Evolutionary conservation across 73 alveolate species (phyloP).

Genomic region (Tetrahymena malaccensis): DNA sequence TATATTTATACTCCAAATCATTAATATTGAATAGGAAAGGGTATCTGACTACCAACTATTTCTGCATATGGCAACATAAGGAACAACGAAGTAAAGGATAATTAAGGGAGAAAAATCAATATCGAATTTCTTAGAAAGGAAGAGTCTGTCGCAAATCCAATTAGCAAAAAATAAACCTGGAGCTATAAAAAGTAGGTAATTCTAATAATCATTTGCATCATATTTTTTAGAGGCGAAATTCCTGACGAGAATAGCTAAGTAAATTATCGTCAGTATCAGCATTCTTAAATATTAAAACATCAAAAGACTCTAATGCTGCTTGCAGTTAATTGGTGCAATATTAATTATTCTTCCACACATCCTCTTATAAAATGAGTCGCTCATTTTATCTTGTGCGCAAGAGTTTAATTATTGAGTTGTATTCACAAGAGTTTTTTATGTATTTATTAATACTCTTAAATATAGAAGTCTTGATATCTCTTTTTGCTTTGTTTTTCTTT

Average conservation of each 20-base stretch:
- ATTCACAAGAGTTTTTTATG: background rate
- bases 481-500: background rate
- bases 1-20: background rate
- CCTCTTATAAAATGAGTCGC: background rate
- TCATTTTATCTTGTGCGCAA: background rate
- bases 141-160: background rate
- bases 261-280: background rate
- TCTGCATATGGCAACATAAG: background rate
- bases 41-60: background rate
- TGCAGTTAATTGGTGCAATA: background rate
- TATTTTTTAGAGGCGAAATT: background rate
- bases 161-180: background rate
- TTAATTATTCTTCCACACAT: background rate
- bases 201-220: background rate
- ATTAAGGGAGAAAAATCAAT: background rate
- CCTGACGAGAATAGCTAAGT: background rate
- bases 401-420: background rate
- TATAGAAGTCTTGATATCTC: background rate
- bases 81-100: background rate
- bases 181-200: background rate
- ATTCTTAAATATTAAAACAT: background rate
- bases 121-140: background rate
- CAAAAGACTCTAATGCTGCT: background rate
- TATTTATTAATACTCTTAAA: background rate
- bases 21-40: background rate